A percentile compares a stretch with the other conserved stretches of the same genome.
These are phyloP conservation scores for Mortierella sp. DNA, from an alignment of 371 early-diverging fungal species.

Conservation along the genomic window DNA sequence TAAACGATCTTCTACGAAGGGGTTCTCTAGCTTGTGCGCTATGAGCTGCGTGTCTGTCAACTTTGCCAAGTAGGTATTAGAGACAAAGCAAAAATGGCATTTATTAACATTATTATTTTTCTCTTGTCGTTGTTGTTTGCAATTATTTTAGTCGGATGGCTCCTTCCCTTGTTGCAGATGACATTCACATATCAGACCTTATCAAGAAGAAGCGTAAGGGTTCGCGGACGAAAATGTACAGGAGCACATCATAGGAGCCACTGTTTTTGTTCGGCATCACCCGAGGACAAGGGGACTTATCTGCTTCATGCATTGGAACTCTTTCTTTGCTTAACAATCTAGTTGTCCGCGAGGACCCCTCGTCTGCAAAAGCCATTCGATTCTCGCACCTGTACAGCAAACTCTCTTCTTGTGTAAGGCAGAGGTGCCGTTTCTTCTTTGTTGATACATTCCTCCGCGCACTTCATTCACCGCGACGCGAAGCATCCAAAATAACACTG, in stretches of 20 bases:
- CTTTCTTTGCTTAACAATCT: not conserved
- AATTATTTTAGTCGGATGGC: slow-evolving; percentile 67
- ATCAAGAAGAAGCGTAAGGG: slow-evolving; percentile 77
- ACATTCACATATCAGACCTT: slow-evolving; percentile 69
- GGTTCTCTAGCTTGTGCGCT: not conserved
- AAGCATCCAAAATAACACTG: not conserved
- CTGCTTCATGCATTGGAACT: not conserved
- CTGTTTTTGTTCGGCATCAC: not conserved
- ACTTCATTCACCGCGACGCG: not conserved
- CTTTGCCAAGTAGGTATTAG: not conserved
- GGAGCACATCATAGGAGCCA: not conserved
- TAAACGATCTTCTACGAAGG: slow-evolving; percentile 8
- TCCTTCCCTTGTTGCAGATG: slow-evolving; percentile 73
- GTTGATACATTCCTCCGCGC: not conserved
- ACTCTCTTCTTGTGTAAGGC: slow-evolving; percentile 68
- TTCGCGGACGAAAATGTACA: not conserved
- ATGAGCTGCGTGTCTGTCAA: not conserved
- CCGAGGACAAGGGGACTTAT: not conserved
- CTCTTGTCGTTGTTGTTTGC: not conserved
- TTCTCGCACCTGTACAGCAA: slow-evolving; percentile 77
- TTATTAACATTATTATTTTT: not conserved
- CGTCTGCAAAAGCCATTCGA: slow-evolving; percentile 68
- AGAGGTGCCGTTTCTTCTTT: not conserved
- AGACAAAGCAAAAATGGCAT: not conserved
- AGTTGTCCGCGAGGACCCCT: slow-evolving; percentile 66